A percentile compares a stretch with the other conserved stretches of the same genome.
These are phyloP conservation scores for Cordyceps militaris DNA, from an alignment of 2,329 filamentous ascomycete genomes.

Conservation along the genomic window DNA sequence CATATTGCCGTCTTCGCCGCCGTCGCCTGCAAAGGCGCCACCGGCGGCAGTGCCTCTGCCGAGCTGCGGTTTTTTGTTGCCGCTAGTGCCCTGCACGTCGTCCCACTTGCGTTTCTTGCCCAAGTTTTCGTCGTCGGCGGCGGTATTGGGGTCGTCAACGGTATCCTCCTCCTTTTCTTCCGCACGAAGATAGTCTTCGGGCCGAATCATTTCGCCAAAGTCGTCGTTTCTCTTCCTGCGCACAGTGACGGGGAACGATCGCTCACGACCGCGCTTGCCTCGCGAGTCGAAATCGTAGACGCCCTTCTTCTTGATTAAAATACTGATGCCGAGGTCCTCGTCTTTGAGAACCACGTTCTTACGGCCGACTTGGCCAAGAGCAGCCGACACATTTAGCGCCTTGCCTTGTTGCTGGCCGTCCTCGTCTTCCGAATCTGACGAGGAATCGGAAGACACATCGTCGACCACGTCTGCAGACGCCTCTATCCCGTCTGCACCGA, in stretches of 20 bases:
- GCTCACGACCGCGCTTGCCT: conserved; percentile 84
- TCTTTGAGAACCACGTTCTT: conserved; percentile 84
- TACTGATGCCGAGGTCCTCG: conserved; percentile 84
- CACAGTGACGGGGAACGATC: conserved; percentile 82
- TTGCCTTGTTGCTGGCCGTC: conserved; percentile 88
- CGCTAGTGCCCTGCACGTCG: conserved; percentile 41
- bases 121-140: conserved; percentile 52
- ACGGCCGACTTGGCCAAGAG: conserved; percentile 72
- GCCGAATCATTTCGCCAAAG: conserved; percentile 87
- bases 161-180: conserved; percentile 80
- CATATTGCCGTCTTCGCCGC: conserved; percentile 18
- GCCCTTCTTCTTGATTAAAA: conserved; percentile 79
- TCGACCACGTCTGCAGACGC: conserved; percentile 67
- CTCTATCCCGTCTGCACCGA: conserved; percentile 61
- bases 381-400: conserved; percentile 80
- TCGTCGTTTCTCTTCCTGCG: conserved; percentile 77
- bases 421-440: conserved; percentile 79
- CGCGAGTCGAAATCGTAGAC: conserved; percentile 92
- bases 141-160: conserved; percentile 38
- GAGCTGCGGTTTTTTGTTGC: conserved; percentile 54
- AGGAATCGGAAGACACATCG: conserved; percentile 79
- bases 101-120: conserved; percentile 96
- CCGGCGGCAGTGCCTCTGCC: conserved; percentile 35
- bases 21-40: conserved; percentile 32
- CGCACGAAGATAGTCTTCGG: conserved; percentile 87